Percentiles rank a stretch among this genome's conserved stretches.
phyloP scores from a whole-genome alignment of 768 basidiomycete genomes.

The Fomitopsis pulvina region DNA sequence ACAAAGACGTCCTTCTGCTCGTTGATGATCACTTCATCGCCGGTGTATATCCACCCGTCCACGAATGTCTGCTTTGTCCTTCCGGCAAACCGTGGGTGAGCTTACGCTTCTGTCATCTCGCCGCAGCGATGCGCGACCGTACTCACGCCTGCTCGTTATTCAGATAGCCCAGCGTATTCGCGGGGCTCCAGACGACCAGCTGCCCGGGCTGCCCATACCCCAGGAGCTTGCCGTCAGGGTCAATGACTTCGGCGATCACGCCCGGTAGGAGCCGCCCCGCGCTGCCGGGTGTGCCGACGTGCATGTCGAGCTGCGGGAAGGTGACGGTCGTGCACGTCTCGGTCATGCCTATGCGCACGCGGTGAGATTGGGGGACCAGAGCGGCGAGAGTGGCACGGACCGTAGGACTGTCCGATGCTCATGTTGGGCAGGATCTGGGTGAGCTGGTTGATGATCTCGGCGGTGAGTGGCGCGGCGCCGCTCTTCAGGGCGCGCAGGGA shows the following conservation, averaged over 20 bases:
- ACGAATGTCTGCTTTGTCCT: conserved; percentile 7
- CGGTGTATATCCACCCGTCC: conserved; percentile 49
- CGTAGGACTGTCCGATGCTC: conserved; percentile 53
- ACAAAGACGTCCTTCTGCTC: conserved; percentile 57
- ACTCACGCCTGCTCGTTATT: conserved; percentile 20
- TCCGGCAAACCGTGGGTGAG: conserved; percentile 1
- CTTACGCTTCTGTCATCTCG: too few species aligned
- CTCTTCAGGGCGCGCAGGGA: conserved; percentile 31
- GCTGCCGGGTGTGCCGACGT: conserved; percentile 20
- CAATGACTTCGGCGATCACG: conserved; percentile 37
- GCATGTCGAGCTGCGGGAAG: conserved; percentile 20
- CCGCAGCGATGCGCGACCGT: not conserved
- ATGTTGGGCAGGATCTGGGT: conserved; percentile 41
- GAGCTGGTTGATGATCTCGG: conserved; percentile 41
- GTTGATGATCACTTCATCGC: conserved; percentile 65
- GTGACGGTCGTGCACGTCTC: conserved; percentile 34
- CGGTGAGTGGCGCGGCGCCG: conserved; percentile 56
- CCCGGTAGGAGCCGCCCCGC: conserved; percentile 41
- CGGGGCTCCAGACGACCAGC: conserved; percentile 39
- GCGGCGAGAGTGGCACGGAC: conserved; percentile 21
- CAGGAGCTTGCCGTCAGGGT: conserved; percentile 38
- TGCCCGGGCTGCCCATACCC: conserved; percentile 42
- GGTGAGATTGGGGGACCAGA: not conserved
- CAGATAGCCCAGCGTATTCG: conserved; percentile 30
- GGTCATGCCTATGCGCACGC: conserved; percentile 26